Base-by-base conservation (phyloP, 495 filamentous ascomycete species). In the Aspergillus ostianus region DNA sequence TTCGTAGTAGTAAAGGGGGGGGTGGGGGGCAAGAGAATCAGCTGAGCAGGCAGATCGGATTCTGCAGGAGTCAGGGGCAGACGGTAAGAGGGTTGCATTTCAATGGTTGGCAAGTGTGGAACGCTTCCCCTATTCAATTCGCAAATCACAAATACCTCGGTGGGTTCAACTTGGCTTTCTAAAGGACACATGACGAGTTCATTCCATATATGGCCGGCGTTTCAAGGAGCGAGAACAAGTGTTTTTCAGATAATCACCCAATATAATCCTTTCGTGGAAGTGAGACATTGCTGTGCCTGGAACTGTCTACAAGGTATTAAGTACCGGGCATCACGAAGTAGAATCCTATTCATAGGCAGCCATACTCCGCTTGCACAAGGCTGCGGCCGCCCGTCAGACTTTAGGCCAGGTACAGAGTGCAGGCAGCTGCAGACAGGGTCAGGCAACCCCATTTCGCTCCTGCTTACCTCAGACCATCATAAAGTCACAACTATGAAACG, bases 181-280 rank as follows among this genome's bases (percentile, higher is more conserved):
- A 15, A 51, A 46, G 21, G 30, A 20, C 30, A 20, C 30, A 46
- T 46, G 48, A 52, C 36, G 55, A 50, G 56, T 23, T 58, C 46
- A 27, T 56, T 49, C 36, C 36, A 41, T 15, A 41, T 15, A 32
- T 4, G 62, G 44, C 55, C 23, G 62, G 62, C 62, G 62, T 64
- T 63, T 59, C 32, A 36, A 58, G 62, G 58, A 64, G 62, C 58
- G 58, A 54, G 47, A 47, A 55, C 27, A 50, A 27, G 53, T 41
- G 47, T 56, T 44, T 17, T 56, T 13, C 21, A 41, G 27, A 51
- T 48, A 61, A 62, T 29, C 51, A 53, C 10, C 13, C 36, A 41
- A 41, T 41, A 15, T 41, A 41, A 2, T 41, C 15, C 29, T 32
- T 32, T 10, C 2, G 29, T 32, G 6, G 29, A 10, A 32, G 1